Evolutionary conservation across 495 filamentous ascomycete species (phyloP), one percentile per base, ranked within the genome.

Genomic region (Geoglossum glabrum): DNA sequence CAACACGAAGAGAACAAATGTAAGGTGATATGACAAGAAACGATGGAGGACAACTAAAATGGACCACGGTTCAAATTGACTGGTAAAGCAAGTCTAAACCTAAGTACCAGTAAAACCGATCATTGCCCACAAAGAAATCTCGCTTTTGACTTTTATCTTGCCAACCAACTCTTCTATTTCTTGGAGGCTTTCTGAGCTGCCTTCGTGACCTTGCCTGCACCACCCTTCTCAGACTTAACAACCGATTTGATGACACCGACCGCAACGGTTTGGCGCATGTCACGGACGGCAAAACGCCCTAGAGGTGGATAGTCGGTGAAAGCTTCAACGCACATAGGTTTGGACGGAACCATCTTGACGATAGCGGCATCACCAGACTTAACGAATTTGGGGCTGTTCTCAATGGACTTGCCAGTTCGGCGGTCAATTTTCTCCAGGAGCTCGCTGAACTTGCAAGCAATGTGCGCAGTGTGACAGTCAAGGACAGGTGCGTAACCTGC

Each of bases 281-380:
- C 87, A 80, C 89, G 87, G 78, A 96, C 89, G 71, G 90, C 90
- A 80, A 95, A 98, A 80, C 92, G 89, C 70, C 92, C 92, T 59
- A 98, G 87, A 70, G 93, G 92, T 66, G 92, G 90, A 79, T 97
- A 98, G 65, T 97, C 89, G 67, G 90, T 95, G 88, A 97, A 97
- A 64, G 93, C 78, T 86, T 97, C 92, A 72, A 98, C 92, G 76
- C 92, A 98, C 92, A 98, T 98, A 69, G 92, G 92, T 89, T 98
- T 98, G 76, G 92, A 95, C 66, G 92, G 92, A 80, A 95, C 70
- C 92, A 98, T 98, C 87, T 95, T 97, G 78, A 98, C 93, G 76
- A 98, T 98, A 73, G 90, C 89, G 65, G 92, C 92, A 71, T 98
- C 92, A 84, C 92, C 92, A 67, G 90, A 95, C 86, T 98, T 98